Evolutionary conservation across 768 basidiomycete genomes (phyloP).

Genomic region (Tubosaeta sp.): DNA sequence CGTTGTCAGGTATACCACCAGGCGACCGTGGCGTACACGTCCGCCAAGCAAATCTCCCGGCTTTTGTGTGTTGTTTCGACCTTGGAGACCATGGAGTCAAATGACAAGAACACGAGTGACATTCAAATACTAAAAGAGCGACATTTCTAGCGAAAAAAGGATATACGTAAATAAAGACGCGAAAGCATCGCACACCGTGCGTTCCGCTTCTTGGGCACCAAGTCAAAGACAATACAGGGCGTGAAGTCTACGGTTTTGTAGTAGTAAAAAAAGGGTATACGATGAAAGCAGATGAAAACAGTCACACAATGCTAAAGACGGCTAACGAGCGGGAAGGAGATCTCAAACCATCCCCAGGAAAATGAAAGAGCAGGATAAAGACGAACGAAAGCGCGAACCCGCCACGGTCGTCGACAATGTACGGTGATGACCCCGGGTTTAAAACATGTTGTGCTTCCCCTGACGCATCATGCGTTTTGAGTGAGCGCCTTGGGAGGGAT

Average conservation of each 20-base stretch:
- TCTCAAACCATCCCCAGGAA: neutral
- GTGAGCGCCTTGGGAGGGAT: neutral
- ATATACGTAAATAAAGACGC: neutral
- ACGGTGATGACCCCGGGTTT: neutral
- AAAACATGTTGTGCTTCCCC: neutral
- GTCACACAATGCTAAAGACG: neutral
- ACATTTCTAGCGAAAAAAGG: neutral
- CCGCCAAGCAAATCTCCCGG: too few relatives aligned
- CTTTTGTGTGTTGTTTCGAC: too few relatives aligned
- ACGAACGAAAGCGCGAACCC: too few relatives aligned
- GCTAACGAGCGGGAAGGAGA: neutral
- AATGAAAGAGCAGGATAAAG: neutral
- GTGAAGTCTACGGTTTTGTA: too few relatives aligned
- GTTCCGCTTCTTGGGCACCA: too few relatives aligned
- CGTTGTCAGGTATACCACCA: too few relatives aligned
- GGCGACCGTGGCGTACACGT: too few relatives aligned
- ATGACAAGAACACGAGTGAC: too few relatives aligned
- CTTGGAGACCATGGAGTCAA: too few relatives aligned
- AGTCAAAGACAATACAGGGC: too few relatives aligned
- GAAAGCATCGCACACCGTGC: neutral
- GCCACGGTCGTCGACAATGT: neutral
- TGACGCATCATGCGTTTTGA: constrained; percentile 1
- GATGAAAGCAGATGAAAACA: neutral
- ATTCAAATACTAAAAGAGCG: too few relatives aligned
- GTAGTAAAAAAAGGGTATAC: neutral